These are phyloP conservation scores for Microdochium bolleyi DNA, from an alignment of 2,329 filamentous ascomycete genomes.

Conservation along the genomic window DNA sequence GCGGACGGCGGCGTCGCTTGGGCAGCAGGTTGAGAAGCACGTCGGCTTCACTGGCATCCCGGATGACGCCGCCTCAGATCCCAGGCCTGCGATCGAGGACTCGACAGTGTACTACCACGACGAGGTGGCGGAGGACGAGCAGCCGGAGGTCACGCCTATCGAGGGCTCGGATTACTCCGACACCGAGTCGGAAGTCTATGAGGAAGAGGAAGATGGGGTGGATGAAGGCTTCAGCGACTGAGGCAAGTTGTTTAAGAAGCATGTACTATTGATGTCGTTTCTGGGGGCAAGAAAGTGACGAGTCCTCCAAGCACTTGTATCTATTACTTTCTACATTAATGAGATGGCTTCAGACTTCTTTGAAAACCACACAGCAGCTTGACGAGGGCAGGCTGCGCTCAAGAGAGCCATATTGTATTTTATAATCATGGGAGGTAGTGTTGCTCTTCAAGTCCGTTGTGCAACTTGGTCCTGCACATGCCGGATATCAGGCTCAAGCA, in stretches of 20 bases:
- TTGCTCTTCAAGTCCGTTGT: too few relatives aligned
- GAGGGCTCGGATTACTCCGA: slow-evolving; percentile 10
- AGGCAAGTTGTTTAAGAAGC: slow-evolving; percentile 1
- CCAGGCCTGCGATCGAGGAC: slow-evolving; percentile 5
- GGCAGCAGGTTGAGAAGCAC: slow-evolving; percentile 30
- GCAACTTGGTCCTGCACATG: too few relatives aligned
- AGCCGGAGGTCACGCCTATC: slow-evolving; percentile 2
- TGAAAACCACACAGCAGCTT: too few relatives aligned
- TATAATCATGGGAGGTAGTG: too few relatives aligned
- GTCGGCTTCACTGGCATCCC: slow-evolving; percentile 55
- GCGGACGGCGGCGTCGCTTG: slow-evolving; percentile 12
- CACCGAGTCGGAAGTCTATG: slow-evolving; percentile 21
- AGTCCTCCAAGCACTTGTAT: too few relatives aligned
- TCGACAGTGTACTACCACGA: slow-evolving; percentile 12
- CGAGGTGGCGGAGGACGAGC: slow-evolving; percentile 6
- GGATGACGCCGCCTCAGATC: slow-evolving; percentile 18
- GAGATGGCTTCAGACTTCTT: too few relatives aligned
- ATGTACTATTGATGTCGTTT: too few relatives aligned
- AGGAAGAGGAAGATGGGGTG: slow-evolving; percentile 21
- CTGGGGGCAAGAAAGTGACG: too few relatives aligned
- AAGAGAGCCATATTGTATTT: too few relatives aligned
- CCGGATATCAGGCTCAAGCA: too few relatives aligned
- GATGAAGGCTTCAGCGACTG: slow-evolving; percentile 16
- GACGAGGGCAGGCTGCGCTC: too few relatives aligned
- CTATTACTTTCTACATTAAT: too few relatives aligned